A percentile compares a stretch with the other conserved stretches of the same genome.
Conservation (phyloP, 352 stramenopile species). For the Thraustotheca clavata region DNA sequence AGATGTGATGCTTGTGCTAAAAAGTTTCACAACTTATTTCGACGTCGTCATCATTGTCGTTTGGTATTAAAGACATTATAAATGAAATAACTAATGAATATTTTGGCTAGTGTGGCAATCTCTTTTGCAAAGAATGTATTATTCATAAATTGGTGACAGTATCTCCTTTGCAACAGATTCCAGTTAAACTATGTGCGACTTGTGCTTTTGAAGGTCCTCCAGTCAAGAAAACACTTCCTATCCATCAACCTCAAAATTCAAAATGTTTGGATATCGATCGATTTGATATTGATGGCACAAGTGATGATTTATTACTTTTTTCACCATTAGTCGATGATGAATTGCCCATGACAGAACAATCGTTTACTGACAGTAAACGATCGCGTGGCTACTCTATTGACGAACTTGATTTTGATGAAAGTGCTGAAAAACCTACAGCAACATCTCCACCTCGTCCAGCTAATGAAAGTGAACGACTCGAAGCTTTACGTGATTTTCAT, state of each 20-base stretch:
- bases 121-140: conserved; percentile 21
- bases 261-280: neutral
- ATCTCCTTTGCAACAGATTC: neutral
- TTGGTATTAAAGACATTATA: no score
- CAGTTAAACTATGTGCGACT: neutral
- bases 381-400: neutral
- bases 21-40: conserved; percentile 20
- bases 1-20: neutral
- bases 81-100: no score
- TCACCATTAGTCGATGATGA: neutral
- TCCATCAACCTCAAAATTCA: neutral
- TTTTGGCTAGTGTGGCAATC: conserved; percentile 18
- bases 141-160: neutral
- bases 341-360: neutral
- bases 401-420: neutral
- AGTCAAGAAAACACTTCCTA: neutral
- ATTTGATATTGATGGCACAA: neutral
- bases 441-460: conserved; percentile 57
- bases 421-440: conserved; percentile 23
- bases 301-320: neutral
- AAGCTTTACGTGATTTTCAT: conserved; percentile 36
- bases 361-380: neutral
- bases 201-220: neutral
- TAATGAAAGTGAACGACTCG: conserved; percentile 48
- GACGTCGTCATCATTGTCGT: conserved; percentile 16